phyloP scores from a whole-genome alignment of 768 basidiomycete genomes.

The Leccinum variicolor region DNA sequence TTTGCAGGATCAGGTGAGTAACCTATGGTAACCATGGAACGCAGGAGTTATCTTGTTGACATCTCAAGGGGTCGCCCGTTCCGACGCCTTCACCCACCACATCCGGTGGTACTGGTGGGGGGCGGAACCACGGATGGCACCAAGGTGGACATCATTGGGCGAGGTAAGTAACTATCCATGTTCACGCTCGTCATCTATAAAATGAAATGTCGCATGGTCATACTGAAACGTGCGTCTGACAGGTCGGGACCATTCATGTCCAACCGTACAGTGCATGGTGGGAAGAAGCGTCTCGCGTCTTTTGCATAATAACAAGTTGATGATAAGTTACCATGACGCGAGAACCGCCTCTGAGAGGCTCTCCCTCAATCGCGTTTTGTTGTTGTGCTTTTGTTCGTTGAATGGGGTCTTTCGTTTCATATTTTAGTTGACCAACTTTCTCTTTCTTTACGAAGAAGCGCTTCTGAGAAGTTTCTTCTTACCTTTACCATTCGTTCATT shows the following conservation, averaged over 20 bases:
- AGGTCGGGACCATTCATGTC: neutral
- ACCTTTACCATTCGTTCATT: neutral
- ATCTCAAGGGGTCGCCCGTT: neutral
- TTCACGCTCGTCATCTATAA: neutral
- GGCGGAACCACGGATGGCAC: neutral
- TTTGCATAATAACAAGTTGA: neutral
- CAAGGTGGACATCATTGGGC: neutral
- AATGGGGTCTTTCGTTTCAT: neutral
- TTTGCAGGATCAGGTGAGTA: neutral
- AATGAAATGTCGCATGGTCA: neutral
- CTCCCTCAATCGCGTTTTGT: neutral
- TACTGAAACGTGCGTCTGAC: neutral
- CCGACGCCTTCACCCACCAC: neutral
- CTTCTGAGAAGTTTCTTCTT: neutral
- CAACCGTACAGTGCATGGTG: neutral
- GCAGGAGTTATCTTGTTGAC: neutral
- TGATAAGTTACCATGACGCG: neutral
- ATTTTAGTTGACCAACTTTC: neutral
- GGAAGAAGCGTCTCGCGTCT: slow-evolving; percentile 5
- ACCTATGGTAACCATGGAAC: neutral
- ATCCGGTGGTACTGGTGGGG: neutral
- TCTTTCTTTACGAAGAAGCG: neutral
- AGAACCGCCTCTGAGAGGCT: neutral
- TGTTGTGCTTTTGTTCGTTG: neutral
- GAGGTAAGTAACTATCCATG: slow-evolving; percentile 2